Evolutionary conservation across 345 rosid species (phyloP).

Genomic region (Cardamine chenopodiifolia): DNA sequence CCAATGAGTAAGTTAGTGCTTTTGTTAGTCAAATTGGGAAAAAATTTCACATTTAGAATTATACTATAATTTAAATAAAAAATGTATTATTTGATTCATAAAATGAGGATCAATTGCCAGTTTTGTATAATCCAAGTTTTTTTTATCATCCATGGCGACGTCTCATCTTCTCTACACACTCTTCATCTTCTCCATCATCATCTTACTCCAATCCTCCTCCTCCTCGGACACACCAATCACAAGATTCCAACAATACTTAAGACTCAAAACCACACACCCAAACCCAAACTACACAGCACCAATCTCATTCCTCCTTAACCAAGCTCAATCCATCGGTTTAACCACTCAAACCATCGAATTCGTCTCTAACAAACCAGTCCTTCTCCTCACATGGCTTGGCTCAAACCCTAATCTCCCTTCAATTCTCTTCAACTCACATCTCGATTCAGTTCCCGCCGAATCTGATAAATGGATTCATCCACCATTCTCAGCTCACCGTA

Average conservation of each 20-base stretch:
- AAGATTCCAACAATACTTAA: constrained; percentile 2
- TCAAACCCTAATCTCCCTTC: constrained; percentile 71
- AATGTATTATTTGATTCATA: no score
- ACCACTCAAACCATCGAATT: background rate
- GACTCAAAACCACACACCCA: constrained; percentile 4
- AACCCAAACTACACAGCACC: constrained; percentile 17
- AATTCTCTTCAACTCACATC: constrained; percentile 82
- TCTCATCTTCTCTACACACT: background rate
- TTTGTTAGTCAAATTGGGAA: no score
- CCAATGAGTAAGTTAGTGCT: no score
- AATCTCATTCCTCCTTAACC: background rate
- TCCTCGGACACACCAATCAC: constrained; percentile 1
- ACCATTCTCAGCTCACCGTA: constrained; percentile 74
- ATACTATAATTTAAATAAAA: no score
- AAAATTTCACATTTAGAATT: no score
- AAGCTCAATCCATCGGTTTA: background rate
- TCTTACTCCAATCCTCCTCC: background rate
- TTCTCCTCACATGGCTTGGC: constrained; percentile 75
- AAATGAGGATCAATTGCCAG: no score
- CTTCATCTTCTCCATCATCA: background rate
- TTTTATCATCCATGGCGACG: background rate
- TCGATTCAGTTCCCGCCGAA: constrained; percentile 92
- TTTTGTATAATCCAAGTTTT: background rate
- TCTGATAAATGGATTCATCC: constrained; percentile 76
- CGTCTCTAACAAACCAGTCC: constrained; percentile 51